Percentiles rank a stretch among this genome's conserved stretches.
Conservation (phyloP, 768 basidiomycete species). For the Pisolithus microcarpus region DNA sequence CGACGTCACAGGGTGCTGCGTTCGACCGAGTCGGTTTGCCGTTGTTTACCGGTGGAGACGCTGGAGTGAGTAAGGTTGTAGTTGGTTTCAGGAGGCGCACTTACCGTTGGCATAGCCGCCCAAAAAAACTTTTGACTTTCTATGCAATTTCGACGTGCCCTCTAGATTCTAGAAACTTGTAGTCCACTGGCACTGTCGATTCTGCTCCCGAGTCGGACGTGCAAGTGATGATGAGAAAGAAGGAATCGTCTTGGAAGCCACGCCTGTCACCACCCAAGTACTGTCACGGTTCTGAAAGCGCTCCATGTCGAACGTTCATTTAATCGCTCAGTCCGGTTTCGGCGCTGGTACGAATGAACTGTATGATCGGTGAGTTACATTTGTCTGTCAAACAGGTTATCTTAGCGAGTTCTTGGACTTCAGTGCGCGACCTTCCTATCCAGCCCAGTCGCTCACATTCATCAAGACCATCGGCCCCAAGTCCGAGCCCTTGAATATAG, state of each 20-base stretch:
- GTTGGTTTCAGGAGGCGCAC: no score
- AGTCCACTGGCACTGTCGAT: no score
- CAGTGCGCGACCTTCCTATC: constrained; percentile 82
- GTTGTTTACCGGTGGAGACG: not conserved
- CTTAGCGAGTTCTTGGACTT: not conserved
- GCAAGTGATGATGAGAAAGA: no score
- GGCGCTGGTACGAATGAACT: constrained; percentile 75
- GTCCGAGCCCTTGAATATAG: constrained; percentile 46
- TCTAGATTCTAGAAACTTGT: no score
- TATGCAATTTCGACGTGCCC: no score
- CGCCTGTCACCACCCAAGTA: not conserved
- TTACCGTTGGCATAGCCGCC: no score
- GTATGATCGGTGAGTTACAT: constrained; percentile 55
- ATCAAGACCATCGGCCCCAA: constrained; percentile 45
- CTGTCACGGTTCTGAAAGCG: not conserved
- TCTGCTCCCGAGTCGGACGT: no score
- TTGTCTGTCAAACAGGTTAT: not conserved
- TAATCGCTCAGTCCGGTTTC: constrained; percentile 67
- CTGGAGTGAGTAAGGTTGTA: not conserved
- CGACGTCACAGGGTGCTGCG: no score
- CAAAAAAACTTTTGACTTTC: no score
- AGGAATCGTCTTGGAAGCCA: not conserved
- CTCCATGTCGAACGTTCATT: constrained; percentile 44
- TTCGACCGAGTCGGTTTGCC: no score
- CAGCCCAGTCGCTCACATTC: constrained; percentile 48